These are phyloP conservation scores for Sporothrix inflata DNA, from an alignment of 2,329 filamentous ascomycete species.

Conservation along the genomic window DNA sequence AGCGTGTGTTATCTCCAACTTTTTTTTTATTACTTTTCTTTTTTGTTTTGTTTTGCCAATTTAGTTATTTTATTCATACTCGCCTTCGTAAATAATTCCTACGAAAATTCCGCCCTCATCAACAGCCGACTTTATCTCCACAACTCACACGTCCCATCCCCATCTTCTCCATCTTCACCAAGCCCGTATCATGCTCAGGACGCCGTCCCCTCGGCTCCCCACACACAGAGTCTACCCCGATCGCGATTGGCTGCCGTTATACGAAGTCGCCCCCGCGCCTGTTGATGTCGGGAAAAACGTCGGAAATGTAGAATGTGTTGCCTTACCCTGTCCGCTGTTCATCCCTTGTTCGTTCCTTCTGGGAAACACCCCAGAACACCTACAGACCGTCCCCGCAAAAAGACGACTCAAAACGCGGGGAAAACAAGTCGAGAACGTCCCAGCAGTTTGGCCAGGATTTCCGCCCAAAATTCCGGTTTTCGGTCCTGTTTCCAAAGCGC, in stretches of 20 bases:
- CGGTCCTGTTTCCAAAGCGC: neutral
- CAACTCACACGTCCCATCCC: neutral
- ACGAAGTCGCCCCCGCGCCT: neutral
- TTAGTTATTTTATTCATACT: neutral
- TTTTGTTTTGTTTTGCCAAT: neutral
- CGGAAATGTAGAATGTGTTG: neutral
- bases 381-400: neutral
- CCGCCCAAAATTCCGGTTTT: constrained; percentile 15
- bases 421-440: neutral
- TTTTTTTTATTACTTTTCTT: neutral
- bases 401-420: neutral
- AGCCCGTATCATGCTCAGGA: neutral
- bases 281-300: constrained; percentile 17
- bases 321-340: neutral
- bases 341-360: neutral
- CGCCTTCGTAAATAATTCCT: neutral
- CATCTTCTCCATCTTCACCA: neutral
- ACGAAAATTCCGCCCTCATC: neutral
- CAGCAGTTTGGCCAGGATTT: neutral
- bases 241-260: neutral
- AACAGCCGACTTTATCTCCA: neutral
- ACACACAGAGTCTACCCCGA: neutral
- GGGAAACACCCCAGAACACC: neutral
- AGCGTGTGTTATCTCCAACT: neutral
- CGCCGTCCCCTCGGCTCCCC: neutral